These are phyloP conservation scores for Pugionium dolabratum DNA, from an alignment of 345 rosid genomes.

Conservation along the genomic window DNA sequence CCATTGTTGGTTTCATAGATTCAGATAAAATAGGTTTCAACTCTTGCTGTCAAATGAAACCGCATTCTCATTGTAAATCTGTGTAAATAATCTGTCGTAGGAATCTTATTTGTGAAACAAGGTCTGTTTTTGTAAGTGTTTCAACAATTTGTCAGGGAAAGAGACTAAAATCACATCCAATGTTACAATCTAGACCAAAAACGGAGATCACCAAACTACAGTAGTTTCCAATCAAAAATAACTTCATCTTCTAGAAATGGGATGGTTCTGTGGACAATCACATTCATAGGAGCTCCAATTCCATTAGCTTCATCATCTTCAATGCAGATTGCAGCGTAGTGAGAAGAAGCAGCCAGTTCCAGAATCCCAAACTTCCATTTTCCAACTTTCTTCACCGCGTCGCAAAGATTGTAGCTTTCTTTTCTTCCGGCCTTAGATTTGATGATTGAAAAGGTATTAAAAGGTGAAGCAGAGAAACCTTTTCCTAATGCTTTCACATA, in stretches of 20 bases:
- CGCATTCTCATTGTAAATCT: conserved; percentile 12
- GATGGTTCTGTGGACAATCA: conserved; percentile 58
- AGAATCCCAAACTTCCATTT: conserved; percentile 26
- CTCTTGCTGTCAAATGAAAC: conserved; percentile 7
- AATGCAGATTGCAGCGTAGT: conserved; percentile 14
- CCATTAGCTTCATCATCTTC: conserved; percentile 1
- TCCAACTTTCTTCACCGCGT: conserved; percentile 29
- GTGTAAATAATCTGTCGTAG: conserved; percentile 17
- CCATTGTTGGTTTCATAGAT: conserved; percentile 26
- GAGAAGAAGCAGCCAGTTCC: conserved; percentile 8
- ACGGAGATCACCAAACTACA: background rate
- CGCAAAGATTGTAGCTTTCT: conserved; percentile 27
- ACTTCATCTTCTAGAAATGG: conserved; percentile 59
- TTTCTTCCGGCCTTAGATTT: conserved; percentile 27
- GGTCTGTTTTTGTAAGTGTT: background rate
- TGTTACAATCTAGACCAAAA: background rate
- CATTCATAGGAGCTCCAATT: conserved; percentile 40
- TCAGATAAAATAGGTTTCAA: conserved; percentile 1
- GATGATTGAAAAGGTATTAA: conserved; percentile 60
- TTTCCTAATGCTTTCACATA: conserved; percentile 75
- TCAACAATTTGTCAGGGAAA: conserved; percentile 11
- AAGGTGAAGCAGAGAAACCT: conserved; percentile 73
- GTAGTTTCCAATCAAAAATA: conserved; percentile 46
- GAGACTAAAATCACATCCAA: background rate
- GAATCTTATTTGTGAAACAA: conserved; percentile 14